Conservation (phyloP, 2,329 filamentous ascomycete genomes). For the Diaporthe citrichinensis region DNA sequence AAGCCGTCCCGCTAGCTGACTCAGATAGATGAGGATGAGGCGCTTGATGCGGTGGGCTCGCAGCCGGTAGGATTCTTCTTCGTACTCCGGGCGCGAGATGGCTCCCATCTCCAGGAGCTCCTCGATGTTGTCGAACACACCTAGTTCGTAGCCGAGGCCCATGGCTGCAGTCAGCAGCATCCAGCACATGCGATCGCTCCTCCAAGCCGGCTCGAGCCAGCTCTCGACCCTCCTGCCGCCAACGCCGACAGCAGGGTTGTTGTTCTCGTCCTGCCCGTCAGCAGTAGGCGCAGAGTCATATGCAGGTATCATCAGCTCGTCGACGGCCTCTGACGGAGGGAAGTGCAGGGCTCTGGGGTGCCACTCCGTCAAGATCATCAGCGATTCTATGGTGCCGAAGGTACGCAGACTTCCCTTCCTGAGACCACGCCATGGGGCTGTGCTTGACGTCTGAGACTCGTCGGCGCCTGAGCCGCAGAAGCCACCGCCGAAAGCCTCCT, state of each 20-base stretch:
- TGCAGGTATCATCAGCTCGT: conserved; percentile 76
- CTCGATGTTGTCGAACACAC: conserved; percentile 93
- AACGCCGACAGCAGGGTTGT: conserved; percentile 68
- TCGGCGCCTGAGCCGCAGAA: conserved; percentile 82
- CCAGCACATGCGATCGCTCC: conserved; percentile 97
- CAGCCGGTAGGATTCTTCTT: conserved; percentile 83
- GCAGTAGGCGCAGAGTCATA: conserved; percentile 59
- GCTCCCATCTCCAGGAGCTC: conserved; percentile 73
- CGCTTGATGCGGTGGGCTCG: conserved; percentile 87
- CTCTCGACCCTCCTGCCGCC: conserved; percentile 90
- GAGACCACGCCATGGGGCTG: conserved; percentile 78
- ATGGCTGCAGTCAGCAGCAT: conserved; percentile 95
- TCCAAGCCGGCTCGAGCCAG: conserved; percentile 96
- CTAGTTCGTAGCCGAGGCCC: conserved; percentile 91
- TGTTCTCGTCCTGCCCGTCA: conserved; percentile 51
- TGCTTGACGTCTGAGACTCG: conserved; percentile 75
- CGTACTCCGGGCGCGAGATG: conserved; percentile 75
- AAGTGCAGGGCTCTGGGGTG: conserved; percentile 96
- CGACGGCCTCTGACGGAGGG: conserved; percentile 82
- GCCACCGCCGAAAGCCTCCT: conserved; percentile 93
- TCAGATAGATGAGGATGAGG: conserved; percentile 90
- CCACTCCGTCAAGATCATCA: conserved; percentile 97
- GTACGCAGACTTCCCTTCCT: conserved; percentile 86
- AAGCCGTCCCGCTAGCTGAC: conserved; percentile 91
- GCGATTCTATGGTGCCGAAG: conserved; percentile 91